These are phyloP conservation scores for Rhizopus arrhizus DNA, from an alignment of 371 early-diverging fungal species.

Conservation along the genomic window DNA sequence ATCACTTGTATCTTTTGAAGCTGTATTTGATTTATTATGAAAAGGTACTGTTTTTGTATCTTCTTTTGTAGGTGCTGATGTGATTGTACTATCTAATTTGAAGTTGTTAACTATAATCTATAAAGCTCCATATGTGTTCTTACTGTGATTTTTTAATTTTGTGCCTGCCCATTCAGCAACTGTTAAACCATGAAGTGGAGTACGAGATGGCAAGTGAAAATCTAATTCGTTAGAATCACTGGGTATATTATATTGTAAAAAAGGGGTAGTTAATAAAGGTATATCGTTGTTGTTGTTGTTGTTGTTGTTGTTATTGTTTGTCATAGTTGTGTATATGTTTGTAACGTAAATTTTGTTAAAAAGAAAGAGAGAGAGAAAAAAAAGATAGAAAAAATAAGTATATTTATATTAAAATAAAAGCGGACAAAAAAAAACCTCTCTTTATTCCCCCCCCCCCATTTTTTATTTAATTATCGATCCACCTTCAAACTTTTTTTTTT, in stretches of 20 bases:
- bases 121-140: neutral
- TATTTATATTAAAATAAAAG: no score
- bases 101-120: no score
- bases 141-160: constrained; percentile 22
- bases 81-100: neutral
- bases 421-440: no score
- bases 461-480: no score
- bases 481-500: no score
- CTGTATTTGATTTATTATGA: constrained; percentile 13
- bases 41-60: neutral
- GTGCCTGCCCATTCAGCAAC: constrained; percentile 43
- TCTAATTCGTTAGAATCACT: constrained; percentile 21
- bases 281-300: constrained; percentile 20
- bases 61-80: constrained; percentile 5
- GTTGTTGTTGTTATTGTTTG: constrained; percentile 6
- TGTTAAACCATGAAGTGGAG: constrained; percentile 34
- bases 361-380: constrained; percentile 3
- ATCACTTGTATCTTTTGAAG: constrained; percentile 6
- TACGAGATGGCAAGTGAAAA: constrained; percentile 39
- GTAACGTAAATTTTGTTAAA: neutral
- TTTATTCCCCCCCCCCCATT: no score
- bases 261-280: constrained; percentile 28
- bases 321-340: neutral
- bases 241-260: constrained; percentile 33
- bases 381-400: constrained; percentile 2